Evolutionary conservation across 495 filamentous ascomycete species (phyloP).

Genomic region (Xylaria cubensis): DNA sequence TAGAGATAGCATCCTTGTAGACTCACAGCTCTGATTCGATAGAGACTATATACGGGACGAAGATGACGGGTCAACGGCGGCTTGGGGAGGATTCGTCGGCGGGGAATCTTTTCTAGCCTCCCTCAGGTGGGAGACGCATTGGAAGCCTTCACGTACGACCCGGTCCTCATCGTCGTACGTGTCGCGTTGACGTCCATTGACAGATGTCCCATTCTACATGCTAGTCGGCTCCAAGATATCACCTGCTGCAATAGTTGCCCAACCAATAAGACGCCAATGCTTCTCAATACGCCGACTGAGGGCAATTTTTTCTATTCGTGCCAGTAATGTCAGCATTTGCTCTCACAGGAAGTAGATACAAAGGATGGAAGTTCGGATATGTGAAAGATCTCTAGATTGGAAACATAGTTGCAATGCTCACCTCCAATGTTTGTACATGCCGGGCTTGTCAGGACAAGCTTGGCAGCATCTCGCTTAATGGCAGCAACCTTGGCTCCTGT

Average conservation of each 20-base stretch:
- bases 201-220: slow-evolving; percentile 17
- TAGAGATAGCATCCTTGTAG: neutral
- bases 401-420: slow-evolving; percentile 1
- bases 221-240: slow-evolving; percentile 30
- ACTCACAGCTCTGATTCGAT: neutral
- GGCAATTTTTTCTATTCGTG: slow-evolving; percentile 86
- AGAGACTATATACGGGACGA: neutral
- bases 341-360: neutral
- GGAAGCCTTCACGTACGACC: neutral
- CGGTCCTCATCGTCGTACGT: neutral
- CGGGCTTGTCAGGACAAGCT: slow-evolving; percentile 62
- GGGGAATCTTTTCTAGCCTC: neutral
- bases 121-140: neutral
- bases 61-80: neutral
- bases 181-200: neutral
- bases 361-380: neutral
- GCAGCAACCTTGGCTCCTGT: slow-evolving; percentile 94
- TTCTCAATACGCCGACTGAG: slow-evolving; percentile 96
- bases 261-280: slow-evolving; percentile 98
- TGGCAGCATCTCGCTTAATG: slow-evolving; percentile 96
- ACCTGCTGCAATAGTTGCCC: slow-evolving; percentile 80
- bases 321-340: slow-evolving; percentile 14
- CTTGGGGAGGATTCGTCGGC: neutral
- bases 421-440: slow-evolving; percentile 42
- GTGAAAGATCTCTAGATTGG: neutral